These are phyloP conservation scores for Chimonanthus salicifolius DNA, from an alignment of 164 flowering plant genomes.

Conservation along the genomic window DNA sequence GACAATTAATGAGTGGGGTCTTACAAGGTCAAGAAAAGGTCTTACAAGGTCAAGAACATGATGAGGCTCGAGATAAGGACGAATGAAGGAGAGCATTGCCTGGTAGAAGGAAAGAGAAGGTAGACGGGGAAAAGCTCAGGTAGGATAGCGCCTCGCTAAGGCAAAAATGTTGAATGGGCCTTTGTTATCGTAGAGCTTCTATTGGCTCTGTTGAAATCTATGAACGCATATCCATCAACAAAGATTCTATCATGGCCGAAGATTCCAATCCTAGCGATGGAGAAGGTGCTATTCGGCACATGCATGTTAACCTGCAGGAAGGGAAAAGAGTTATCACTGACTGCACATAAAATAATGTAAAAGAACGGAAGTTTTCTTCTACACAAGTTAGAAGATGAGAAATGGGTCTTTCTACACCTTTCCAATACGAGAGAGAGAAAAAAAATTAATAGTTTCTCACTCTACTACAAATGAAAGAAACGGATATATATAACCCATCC, in stretches of 20 bases:
- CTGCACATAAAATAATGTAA: background rate
- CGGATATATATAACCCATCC: background rate
- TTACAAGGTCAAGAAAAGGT: slow-evolving; percentile 97
- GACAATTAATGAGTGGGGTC: slow-evolving; percentile 31
- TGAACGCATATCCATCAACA: background rate
- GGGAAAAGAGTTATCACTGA: background rate
- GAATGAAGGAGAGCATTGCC: slow-evolving; percentile 3
- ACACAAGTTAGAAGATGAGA: background rate
- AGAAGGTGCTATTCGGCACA: background rate
- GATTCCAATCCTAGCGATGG: slow-evolving; percentile 2
- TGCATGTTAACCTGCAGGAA: slow-evolving; percentile 11
- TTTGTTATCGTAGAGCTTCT: background rate
- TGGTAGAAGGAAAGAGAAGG: background rate
- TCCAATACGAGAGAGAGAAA: background rate
- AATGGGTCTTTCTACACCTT: background rate
- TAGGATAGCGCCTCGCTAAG: slow-evolving; percentile 63
- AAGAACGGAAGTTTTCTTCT: background rate
- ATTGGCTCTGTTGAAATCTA: background rate
- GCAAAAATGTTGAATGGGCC: slow-evolving; percentile 6
- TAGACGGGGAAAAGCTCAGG: slow-evolving; percentile 53
- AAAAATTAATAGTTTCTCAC: too few relatives aligned
- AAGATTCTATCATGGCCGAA: slow-evolving; percentile 2
- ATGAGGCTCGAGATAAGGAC: background rate
- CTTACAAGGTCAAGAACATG: slow-evolving; percentile 92
- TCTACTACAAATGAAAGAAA: background rate